Evolutionary conservation across 306 rosid genomes (phyloP), one percentile per base, ranked within the genome.

Genomic region (Rosa lucieae): DNA sequence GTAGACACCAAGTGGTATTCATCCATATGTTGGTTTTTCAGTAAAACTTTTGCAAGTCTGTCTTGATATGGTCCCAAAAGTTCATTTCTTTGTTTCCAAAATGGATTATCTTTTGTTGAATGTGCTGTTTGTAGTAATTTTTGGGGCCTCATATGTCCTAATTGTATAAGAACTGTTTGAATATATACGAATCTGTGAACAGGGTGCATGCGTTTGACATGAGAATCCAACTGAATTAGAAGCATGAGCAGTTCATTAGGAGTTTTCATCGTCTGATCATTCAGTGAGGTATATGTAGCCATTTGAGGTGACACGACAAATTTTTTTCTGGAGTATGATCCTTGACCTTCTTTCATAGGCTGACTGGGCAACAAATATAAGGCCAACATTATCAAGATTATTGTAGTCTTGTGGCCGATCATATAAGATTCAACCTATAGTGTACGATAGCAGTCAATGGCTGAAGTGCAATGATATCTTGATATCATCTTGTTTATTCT

Each of bases 181-280:
- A 75, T 47, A 77, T 63, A 39, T 37, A 37, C 73, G 49, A 12
- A 43, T 74, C 68, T 69, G 43, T 78, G 79, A 55, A 69, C 77
- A 73, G 73, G 80, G 70, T 74, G 79, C 67, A 70, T 79, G 80
- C 76, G 35, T 55, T 58, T 75, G 55, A 67, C 70, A 73, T 75
- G 78, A 82, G 76, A 80, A 73, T 82, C 29, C 84, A 76, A 84
- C 71, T 76, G 44, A 73, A 65, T 72, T 79, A 74, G 77, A 73
- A 48, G 83, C 80, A 81, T 74, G 78, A 75, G 78, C 59, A 72
- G 75, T 77, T 76, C 35, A 82, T 77, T 83, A 70, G 20, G 75
- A 46, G 55, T 78, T 78, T 76, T 78, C 79, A 20, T 71, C 55
- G 58, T n/a, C 42, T 80, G 75, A 65, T 65, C 74, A 80, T 58